These are phyloP conservation scores for Penicillium digitatum DNA, from an alignment of 2,329 filamentous ascomycete species.

Conservation along the genomic window DNA sequence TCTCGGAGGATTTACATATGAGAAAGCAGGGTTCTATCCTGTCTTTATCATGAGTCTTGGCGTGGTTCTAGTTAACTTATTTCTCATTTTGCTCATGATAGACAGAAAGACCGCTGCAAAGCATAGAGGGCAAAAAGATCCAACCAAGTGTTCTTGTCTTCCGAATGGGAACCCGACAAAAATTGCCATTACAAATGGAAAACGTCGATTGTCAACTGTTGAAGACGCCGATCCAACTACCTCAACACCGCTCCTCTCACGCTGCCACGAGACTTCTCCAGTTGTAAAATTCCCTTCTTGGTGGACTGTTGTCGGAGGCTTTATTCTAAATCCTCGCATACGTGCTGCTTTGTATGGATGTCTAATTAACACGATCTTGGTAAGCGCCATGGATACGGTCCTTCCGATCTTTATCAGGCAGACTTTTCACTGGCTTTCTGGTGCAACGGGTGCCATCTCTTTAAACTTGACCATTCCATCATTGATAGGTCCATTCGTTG, in stretches of 20 bases:
- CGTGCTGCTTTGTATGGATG: conserved; percentile 3
- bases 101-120: not conserved
- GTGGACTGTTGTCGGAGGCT: conserved; percentile 3
- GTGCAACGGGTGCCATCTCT: conserved; percentile 5
- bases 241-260: conserved; percentile 1
- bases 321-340: not conserved
- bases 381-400: conserved; percentile 1
- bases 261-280: not conserved
- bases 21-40: conserved; percentile 5
- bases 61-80: not conserved
- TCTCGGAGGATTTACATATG: conserved; percentile 8
- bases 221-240: not conserved
- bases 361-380: conserved; percentile 3
- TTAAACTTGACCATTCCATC: conserved; percentile 5
- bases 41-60: conserved; percentile 4
- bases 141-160: not conserved
- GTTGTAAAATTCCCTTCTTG: not conserved
- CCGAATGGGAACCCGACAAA: not conserved
- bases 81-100: conserved; percentile 4
- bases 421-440: conserved; percentile 4
- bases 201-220: not conserved
- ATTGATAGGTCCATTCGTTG: conserved; percentile 2
- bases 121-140: not conserved
- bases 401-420: conserved; percentile 1
- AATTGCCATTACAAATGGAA: not conserved